Conservation (phyloP, 23 red algal species). For the Cyanidiococcus yangmingshanensis region DNA sequence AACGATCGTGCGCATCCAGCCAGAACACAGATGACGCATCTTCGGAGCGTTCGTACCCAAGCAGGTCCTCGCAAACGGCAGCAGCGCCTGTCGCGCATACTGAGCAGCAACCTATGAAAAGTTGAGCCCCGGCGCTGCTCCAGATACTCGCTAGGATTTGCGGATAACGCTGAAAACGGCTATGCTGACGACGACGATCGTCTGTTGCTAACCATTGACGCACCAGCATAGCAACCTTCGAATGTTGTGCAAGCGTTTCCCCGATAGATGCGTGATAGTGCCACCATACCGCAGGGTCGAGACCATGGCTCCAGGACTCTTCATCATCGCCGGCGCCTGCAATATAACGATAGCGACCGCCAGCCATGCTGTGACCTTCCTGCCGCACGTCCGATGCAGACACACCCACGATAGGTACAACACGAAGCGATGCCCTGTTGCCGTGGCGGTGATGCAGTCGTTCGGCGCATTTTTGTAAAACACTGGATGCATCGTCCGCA, state of each 20-base stretch:
- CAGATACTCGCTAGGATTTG: neutral
- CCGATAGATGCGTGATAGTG: neutral
- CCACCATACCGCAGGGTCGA: slow-evolving; percentile 19
- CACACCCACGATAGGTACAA: neutral
- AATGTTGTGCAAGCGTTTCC: neutral
- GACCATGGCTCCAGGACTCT: slow-evolving; percentile 20
- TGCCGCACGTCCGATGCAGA: neutral
- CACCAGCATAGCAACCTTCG: neutral
- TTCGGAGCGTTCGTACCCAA: neutral
- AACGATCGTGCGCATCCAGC: slow-evolving; percentile 2
- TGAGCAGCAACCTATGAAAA: neutral
- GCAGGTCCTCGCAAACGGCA: neutral
- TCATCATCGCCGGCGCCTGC: slow-evolving; percentile 27
- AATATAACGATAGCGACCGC: slow-evolving; percentile 18
- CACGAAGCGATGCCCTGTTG: neutral
- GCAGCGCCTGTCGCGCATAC: neutral
- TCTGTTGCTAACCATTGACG: neutral
- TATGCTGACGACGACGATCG: neutral
- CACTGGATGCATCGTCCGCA: neutral
- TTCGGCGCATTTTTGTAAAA: neutral
- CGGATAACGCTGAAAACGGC: neutral
- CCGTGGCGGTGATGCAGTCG: neutral
- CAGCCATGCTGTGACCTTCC: neutral
- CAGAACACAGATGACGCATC: neutral
- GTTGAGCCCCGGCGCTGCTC: neutral